Evolutionary conservation across 345 rosid species (phyloP), one percentile per base, ranked within the genome.

Genomic region (Eutrema heterophyllum): DNA sequence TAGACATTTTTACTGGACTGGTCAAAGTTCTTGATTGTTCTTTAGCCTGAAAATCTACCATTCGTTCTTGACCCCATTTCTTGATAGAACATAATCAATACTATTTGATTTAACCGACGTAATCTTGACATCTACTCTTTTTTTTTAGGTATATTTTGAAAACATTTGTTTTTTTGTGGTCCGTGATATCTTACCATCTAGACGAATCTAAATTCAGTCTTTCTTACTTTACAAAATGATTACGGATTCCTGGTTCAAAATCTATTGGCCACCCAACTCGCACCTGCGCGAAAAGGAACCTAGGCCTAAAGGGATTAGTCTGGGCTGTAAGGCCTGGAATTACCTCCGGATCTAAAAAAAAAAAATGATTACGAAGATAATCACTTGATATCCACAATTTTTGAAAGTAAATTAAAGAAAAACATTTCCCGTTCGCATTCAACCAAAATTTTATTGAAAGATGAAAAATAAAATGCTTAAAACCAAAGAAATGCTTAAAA

Each of bases 1-100:
- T 41, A 43, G 72, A 55, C 35, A 44, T 56, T 44, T 32, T 32
- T 44, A 56, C 55, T 32, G 10, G 43, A 18, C 14, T 55, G 41
- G 41, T 68, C 63, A 56, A 68, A 68, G 26, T 69, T 9, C 10
- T 32, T 56, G 53, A 29, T 14, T 40, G 43, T 68, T 68, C 29
- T 54, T 54, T 68, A 41, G 51, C 65, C 26, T 56, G 36, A 30
- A 33, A 33, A 57, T 45, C 38, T 24, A 70, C 66, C 56, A 46
- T 48, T 57, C n/a, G 15, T 46, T 70, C 66, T 44, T 56, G 73
- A 14, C 12, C 32, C 65, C 29, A 69, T 70, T 21, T 70, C 38
- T 57, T 57, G 36, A 70, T 70, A 70, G 65, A 70, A 57, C 15
- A 70, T 26, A 69, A 57, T 69, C 73, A 9, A 36, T 70, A 45